Conservation (phyloP, 257 asterid species). For the Petunia secreta region DNA sequence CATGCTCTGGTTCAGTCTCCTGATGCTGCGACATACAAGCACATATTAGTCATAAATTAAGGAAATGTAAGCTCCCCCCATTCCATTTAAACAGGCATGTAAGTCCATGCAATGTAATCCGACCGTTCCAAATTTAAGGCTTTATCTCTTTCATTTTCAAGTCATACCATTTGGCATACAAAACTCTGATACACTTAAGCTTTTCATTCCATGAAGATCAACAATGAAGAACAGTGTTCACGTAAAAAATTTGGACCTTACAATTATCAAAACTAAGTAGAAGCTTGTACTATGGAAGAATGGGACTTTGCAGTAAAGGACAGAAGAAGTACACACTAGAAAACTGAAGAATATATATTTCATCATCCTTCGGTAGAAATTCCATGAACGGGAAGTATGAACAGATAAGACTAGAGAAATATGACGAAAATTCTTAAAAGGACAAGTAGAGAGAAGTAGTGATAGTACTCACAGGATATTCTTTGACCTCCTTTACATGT, state of each 20-base stretch:
- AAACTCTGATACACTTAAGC: neutral
- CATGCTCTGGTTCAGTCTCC: constrained; percentile 42
- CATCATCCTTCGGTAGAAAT: neutral
- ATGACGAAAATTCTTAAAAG: neutral
- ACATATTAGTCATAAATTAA: constrained; percentile 6
- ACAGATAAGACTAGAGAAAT: neutral
- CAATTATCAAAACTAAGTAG: neutral
- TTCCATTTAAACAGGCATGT: neutral
- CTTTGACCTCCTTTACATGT: constrained; percentile 33
- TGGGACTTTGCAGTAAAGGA: neutral
- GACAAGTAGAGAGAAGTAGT: constrained; percentile 2
- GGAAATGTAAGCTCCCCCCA: neutral
- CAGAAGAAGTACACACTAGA: constrained; percentile 3
- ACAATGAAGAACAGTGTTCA: neutral
- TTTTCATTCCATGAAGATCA: constrained; percentile 14
- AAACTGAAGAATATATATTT: constrained; percentile 11
- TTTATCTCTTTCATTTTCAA: neutral
- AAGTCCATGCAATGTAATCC: constrained; percentile 5
- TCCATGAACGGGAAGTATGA: constrained; percentile 10
- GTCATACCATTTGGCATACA: neutral
- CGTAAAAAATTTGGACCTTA: neutral
- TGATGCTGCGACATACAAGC: constrained; percentile 39
- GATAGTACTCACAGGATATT: constrained; percentile 38
- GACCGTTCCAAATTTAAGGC: neutral
- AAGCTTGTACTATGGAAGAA: neutral